Percentiles rank a stretch among this genome's conserved stretches.
Evolutionary conservation across 2,329 filamentous ascomycete species (phyloP).

Genomic region (Colletotrichum incanum): DNA sequence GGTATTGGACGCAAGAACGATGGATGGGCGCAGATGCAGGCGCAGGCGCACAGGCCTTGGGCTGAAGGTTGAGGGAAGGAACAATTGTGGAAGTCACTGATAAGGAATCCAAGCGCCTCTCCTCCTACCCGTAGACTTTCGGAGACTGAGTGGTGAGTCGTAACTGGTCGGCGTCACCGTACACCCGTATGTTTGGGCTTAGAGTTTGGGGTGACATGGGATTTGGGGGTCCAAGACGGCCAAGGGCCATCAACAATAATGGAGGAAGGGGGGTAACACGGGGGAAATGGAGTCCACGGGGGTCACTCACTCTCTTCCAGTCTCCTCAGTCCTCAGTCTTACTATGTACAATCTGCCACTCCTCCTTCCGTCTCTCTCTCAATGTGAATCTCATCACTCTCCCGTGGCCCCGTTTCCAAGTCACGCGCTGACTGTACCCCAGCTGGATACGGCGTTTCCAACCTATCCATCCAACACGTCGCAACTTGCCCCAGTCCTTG

Average conservation of each 20-base stretch:
- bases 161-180: constrained; percentile 5
- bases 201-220: constrained; percentile 38
- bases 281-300: constrained; percentile 4
- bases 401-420: not conserved
- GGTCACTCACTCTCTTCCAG: not conserved
- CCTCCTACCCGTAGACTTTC: not conserved
- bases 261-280: not conserved
- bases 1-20: constrained; percentile 16
- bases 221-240: constrained; percentile 34
- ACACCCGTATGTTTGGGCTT: constrained; percentile 28
- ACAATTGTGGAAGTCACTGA: constrained; percentile 26
- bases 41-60: constrained; percentile 22
- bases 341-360: not conserved
- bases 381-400: not conserved
- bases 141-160: not conserved
- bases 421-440: not conserved
- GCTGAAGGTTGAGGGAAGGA: not conserved
- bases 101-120: constrained; percentile 27
- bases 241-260: not conserved
- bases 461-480: not conserved
- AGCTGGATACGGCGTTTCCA: not conserved
- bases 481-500: not conserved
- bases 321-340: not conserved
- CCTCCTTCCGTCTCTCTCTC: not conserved
- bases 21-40: constrained; percentile 26